Base-by-base conservation (phyloP, 176 grass and related monocot genomes). In the Ensete glaucum region DNA sequence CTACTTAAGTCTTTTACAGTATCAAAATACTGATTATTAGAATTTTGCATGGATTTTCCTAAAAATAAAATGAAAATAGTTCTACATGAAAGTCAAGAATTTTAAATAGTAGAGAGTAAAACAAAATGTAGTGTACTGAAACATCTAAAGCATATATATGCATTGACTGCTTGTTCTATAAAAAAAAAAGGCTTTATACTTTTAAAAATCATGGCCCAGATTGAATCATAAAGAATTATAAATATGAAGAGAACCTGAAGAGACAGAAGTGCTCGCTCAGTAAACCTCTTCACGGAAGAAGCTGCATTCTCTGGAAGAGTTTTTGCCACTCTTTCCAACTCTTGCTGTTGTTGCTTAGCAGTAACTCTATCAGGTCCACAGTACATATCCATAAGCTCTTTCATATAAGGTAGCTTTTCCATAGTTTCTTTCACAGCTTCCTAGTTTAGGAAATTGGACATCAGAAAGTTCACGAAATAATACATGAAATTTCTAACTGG, bases 271-370 rank as follows among this genome's bases (percentile, higher is more conserved):
- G 85, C 89, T 77, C 78, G 85, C 75, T 98, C 90, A 25, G 95
- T 87, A 62, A 93, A 93, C 34, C 78, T 85, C 65, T 93, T 98
- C 24, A 91, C 90, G 83, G 90, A 98, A 79, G 82, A 80, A n/a
- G 84, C 90, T 52, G 81, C 82, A 65, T 80, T 91, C 60, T 77
- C 68, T 54, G 82, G 95, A 73, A 98, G 79, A 78, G 90, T 98
- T 68, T 73, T 83, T 60, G 90, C 95, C 78, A 93, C 90, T 83
- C 95, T 83, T 74, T 89, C 77, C 82, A 98, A 73, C 74, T 98
- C 95, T 59, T 79, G 56, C 67, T 93, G 90, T 81, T 98, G 88
- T 83, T 98, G 77, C 77, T 93, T 98, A 76, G 90, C 88, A 80
- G 95, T 89, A 75, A 98, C 80, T 52, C 79, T 73, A 71, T 91